Evolutionary conservation across 805 yeast genomes (phyloP), one percentile per base, ranked within the genome.

Genomic region (Tanozyma kutaoensis): DNA sequence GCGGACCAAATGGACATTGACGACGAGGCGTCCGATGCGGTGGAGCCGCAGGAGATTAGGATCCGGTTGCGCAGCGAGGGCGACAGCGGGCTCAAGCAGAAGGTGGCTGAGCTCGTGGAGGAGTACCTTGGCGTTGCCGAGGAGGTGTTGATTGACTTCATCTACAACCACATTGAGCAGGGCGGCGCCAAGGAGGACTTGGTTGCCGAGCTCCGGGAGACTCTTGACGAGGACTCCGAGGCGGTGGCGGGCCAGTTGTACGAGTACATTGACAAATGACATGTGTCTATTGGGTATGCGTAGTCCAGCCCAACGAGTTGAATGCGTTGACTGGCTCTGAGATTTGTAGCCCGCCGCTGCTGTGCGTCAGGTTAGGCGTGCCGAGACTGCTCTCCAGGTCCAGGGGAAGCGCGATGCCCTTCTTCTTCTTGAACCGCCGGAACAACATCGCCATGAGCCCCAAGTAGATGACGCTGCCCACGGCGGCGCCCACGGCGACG

Each of bases 401-500:
- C 3, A 58, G 46, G 14, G 58, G 49, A 28, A 59, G 50, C 36
- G 51, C 58, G 31, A 59, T 38, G 25, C 52, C 53, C 36, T 58
- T 62, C 28, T 31, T 33, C 36, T 51, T 46, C 38, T 63, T 64
- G 50, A 58, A 70, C 37, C 58, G 55, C 44, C 66, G 63, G 44
- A 69, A 66, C 36, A 69, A 55, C 22, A 73, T 43, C 29, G 72
- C 56, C 60, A 84, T 65, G 13, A 69, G 52, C 0, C 70, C 59
- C 43, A 80, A 67, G 46, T 80, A 79, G 8, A 69, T 55, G 6
- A 68, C 56, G 24, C 81, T 76, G 29, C 95, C 96, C 10, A 69
- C 72, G 17, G 81, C 73, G 5, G 93, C 73, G 25, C 96, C 95
- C 22, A 82, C 64, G 10, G 88, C 75, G 28, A 85, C 69, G 20